These are phyloP conservation scores for Apiosordaria backusii DNA, from an alignment of 495 filamentous ascomycete genomes.

Conservation along the genomic window DNA sequence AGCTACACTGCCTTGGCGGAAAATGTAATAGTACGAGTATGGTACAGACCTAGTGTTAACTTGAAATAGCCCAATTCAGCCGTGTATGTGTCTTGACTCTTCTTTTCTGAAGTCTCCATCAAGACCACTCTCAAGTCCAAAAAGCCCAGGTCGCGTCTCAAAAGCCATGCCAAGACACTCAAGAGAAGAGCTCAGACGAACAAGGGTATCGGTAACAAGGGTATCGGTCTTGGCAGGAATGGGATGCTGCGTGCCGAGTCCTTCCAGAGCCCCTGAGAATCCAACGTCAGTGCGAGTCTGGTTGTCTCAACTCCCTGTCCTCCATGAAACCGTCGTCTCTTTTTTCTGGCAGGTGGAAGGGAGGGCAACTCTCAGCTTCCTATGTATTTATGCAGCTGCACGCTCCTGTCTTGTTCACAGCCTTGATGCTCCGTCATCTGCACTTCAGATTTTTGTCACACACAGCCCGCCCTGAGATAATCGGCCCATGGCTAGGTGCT, in stretches of 20 bases:
- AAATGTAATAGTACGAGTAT: too few relatives aligned
- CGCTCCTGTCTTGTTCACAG: background rate
- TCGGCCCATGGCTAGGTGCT: background rate
- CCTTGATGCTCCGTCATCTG: background rate
- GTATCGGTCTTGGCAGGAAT: background rate
- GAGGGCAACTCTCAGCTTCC: background rate
- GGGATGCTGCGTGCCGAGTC: background rate
- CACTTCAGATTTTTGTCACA: background rate
- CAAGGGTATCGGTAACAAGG: background rate
- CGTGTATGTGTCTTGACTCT: too few relatives aligned
- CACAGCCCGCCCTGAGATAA: background rate
- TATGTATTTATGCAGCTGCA: background rate
- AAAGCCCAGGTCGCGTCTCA: background rate
- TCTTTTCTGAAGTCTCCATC: too few relatives aligned
- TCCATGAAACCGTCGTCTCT: slow-evolving; percentile 3
- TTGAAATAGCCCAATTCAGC: too few relatives aligned
- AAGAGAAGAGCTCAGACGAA: background rate
- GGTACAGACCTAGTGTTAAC: too few relatives aligned
- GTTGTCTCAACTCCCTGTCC: slow-evolving; percentile 3
- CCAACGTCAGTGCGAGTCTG: slow-evolving; percentile 4
- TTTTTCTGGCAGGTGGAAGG: background rate
- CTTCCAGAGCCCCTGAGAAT: slow-evolving; percentile 9
- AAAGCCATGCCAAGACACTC: background rate
- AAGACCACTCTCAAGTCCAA: too few relatives aligned
- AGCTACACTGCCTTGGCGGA: too few relatives aligned